Base-by-base conservation (phyloP, 164 flowering plant species). In the Chloranthus sessilifolius region DNA sequence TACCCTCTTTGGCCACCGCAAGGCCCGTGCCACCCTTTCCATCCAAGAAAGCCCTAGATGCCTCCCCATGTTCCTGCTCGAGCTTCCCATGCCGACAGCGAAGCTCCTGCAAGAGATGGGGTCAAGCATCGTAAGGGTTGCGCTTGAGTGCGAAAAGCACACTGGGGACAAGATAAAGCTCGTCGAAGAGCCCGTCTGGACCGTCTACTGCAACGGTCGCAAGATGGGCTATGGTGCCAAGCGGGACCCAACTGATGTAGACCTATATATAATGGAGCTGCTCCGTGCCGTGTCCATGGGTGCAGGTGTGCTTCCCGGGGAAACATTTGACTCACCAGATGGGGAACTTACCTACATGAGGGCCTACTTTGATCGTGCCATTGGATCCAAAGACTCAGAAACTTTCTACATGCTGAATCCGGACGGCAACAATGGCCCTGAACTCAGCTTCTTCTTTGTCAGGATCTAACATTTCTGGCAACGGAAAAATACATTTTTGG, bases 351-450 rank as follows among this genome's bases (percentile, higher is more conserved):
- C 82, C 39, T 81, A 85, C 53, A 74, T 85, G 85, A 21, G 92
- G 7, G 84, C 84, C 5, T 46, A 64, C 31, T 85, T 81, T 12
- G 88, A 83, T 54, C 60, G 92, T 1, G 82, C 78, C 7, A 59
- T 63, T 1, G 92, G 85, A 7, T 80, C 89, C 0, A 82, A 47
- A 53, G 92, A 89, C 42, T 85, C 85, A 0, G 89, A 83, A 55
- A 82, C 89, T 15, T 81, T 66, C 47, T 77, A 89, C 47, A 85
- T 83, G 97, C 63, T 77, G 81, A 83, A 75, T 40, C 89, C 89
- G 0, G 88, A 89, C 47, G 76, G 85, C 3, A 77, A 78, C 31
- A 67, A 62, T 16, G 83, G 81, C 0, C 84, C 89, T 10, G 86
- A 85, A 34, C 78, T 89, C n/a, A 85, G 80, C 60, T 78, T 85